phyloP scores from a whole-genome alignment of 495 filamentous ascomycete species.

The Entonaema liquescens region DNA sequence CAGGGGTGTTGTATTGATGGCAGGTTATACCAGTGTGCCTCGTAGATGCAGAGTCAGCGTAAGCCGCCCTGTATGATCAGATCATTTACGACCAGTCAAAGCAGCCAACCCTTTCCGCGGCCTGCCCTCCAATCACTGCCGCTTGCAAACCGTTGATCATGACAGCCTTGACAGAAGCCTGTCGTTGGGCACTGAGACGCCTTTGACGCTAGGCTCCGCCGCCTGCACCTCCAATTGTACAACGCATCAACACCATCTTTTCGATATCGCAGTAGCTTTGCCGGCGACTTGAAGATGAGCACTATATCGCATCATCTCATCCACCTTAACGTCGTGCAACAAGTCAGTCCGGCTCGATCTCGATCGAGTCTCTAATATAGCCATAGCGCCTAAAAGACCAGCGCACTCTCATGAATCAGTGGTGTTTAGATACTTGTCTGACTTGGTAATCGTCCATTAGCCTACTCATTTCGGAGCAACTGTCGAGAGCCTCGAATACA shows the following conservation, averaged over 20 bases:
- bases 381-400: slow-evolving; percentile 23
- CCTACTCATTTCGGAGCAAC: slow-evolving; percentile 12
- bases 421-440: slow-evolving; percentile 12
- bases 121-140: slow-evolving; percentile 43
- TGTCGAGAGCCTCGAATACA: slow-evolving; percentile 24
- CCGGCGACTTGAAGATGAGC: slow-evolving; percentile 22
- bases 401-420: slow-evolving; percentile 13
- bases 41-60: slow-evolving; percentile 33
- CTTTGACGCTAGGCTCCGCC: slow-evolving; percentile 56
- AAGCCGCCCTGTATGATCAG: slow-evolving; percentile 41
- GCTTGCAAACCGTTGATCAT: slow-evolving; percentile 38
- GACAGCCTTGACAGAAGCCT: slow-evolving; percentile 45
- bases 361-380: slow-evolving; percentile 34
- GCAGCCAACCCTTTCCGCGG: slow-evolving; percentile 37
- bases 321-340: slow-evolving; percentile 34
- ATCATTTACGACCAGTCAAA: slow-evolving; percentile 43
- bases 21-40: slow-evolving; percentile 34
- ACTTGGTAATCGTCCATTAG: slow-evolving; percentile 24
- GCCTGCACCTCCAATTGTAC: slow-evolving; percentile 53
- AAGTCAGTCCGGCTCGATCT: slow-evolving; percentile 32
- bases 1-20: slow-evolving; percentile 21
- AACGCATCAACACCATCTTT: slow-evolving; percentile 58
- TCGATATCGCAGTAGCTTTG: slow-evolving; percentile 32
- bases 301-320: slow-evolving; percentile 38
- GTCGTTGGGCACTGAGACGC: slow-evolving; percentile 60